Evolutionary conservation across 2,329 filamentous ascomycete genomes (phyloP).

Genomic region (Raffaelea albimanens): DNA sequence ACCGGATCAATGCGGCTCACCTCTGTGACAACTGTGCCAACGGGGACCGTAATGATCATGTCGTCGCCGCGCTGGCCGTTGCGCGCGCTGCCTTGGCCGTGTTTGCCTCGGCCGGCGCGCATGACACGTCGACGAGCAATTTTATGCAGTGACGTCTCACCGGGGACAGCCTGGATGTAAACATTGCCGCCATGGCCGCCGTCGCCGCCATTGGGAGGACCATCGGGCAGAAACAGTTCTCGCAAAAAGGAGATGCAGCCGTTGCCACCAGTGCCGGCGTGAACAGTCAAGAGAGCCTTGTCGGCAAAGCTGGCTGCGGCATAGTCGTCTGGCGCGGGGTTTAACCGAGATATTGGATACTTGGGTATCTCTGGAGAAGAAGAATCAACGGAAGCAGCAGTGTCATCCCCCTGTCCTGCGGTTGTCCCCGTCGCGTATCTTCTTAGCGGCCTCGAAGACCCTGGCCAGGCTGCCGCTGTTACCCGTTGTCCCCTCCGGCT

Average conservation of each 20-base stretch:
- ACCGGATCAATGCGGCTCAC: slow-evolving; percentile 69
- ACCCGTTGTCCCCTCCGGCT: too few relatives aligned
- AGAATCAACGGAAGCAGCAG: too few relatives aligned
- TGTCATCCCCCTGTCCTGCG: background rate
- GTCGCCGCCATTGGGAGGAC: slow-evolving; percentile 89
- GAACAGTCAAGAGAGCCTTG: slow-evolving; percentile 66
- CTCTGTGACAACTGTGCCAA: slow-evolving; percentile 85
- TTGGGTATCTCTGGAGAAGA: slow-evolving; percentile 10
- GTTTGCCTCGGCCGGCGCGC: slow-evolving; percentile 65
- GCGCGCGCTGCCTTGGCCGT: slow-evolving; percentile 64
- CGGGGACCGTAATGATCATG: slow-evolving; percentile 78
- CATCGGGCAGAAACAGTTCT: slow-evolving; percentile 81
- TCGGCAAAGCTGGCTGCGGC: slow-evolving; percentile 76
- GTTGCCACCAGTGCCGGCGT: slow-evolving; percentile 74
- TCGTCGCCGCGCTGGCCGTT: slow-evolving; percentile 79
- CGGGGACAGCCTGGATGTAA: slow-evolving; percentile 86
- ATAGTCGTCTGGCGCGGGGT: slow-evolving; percentile 79
- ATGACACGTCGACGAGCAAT: slow-evolving; percentile 67
- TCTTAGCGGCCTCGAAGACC: too few relatives aligned
- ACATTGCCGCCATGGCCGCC: slow-evolving; percentile 86
- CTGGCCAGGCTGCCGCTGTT: too few relatives aligned
- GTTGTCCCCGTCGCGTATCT: background rate
- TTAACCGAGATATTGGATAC: slow-evolving; percentile 49
- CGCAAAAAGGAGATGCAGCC: slow-evolving; percentile 92
- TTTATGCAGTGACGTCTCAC: slow-evolving; percentile 90